phyloP scores from a whole-genome alignment of 2,329 filamentous ascomycete genomes.

The Trichoderma sp. region DNA sequence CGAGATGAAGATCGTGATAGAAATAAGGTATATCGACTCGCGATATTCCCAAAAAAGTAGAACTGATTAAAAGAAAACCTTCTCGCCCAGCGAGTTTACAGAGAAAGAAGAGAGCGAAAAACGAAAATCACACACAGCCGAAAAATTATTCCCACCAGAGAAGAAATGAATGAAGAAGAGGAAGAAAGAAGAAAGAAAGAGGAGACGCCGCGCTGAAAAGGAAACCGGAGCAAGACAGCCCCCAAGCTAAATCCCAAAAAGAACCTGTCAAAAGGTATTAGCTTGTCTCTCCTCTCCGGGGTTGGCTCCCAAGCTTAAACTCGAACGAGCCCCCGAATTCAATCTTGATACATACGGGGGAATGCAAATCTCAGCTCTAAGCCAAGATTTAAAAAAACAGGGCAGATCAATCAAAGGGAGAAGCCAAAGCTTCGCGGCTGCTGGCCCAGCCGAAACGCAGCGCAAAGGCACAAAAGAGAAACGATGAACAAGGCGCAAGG shows the following conservation, averaged over 20 bases:
- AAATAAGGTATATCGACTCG: neutral
- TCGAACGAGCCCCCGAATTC: neutral
- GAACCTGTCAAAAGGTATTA: neutral
- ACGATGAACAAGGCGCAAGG: slow-evolving; percentile 2
- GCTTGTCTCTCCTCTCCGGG: neutral
- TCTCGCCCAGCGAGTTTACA: slow-evolving; percentile 22
- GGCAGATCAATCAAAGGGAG: neutral
- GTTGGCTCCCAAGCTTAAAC: neutral
- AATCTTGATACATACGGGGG: neutral
- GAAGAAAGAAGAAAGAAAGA: neutral
- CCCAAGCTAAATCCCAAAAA: neutral
- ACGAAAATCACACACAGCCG: neutral
- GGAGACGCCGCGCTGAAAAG: neutral
- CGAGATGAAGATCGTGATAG: neutral
- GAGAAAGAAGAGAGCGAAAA: neutral
- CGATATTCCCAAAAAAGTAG: neutral
- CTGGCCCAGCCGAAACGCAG: neutral
- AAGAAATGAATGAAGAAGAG: slow-evolving; percentile 16
- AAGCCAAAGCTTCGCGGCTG: neutral
- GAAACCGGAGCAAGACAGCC: neutral
- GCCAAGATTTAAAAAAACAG: neutral
- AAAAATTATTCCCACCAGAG: neutral
- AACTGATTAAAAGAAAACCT: neutral
- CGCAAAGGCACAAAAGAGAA: neutral
- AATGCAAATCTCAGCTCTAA: neutral